Evolutionary conservation across 1,139 yeast species (phyloP).

Genomic region (Eremothecium gossypii): DNA sequence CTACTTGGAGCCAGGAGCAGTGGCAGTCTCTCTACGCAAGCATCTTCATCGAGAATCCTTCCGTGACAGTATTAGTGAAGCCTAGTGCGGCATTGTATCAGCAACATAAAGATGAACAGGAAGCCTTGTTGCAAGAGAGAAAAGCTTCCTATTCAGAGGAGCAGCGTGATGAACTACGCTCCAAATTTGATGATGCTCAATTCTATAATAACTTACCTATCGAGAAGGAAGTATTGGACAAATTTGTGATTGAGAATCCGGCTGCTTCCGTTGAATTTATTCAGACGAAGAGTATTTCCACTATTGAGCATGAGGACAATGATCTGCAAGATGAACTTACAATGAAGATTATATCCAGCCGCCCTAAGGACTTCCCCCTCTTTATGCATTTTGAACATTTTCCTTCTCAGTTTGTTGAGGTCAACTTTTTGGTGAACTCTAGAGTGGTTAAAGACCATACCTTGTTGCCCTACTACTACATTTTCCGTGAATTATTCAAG

Average conservation of each 20-base stretch:
- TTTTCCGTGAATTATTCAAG: slow-evolving; percentile 59
- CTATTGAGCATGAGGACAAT: slow-evolving; percentile 28
- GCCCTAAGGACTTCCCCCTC: slow-evolving; percentile 50
- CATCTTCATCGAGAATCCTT: slow-evolving; percentile 54
- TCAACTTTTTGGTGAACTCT: slow-evolving; percentile 58
- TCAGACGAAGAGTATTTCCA: slow-evolving; percentile 47
- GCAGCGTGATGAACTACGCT: slow-evolving; percentile 48
- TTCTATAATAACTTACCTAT: slow-evolving; percentile 61
- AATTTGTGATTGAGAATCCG: slow-evolving; percentile 68
- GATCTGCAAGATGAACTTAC: slow-evolving; percentile 23
- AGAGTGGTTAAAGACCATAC: slow-evolving; percentile 42
- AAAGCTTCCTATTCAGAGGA: slow-evolving; percentile 45
- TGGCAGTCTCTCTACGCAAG: slow-evolving; percentile 55
- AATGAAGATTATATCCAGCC: slow-evolving; percentile 26
- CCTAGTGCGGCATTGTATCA: slow-evolving; percentile 65
- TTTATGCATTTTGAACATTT: slow-evolving; percentile 73
- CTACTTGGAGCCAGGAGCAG: slow-evolving; percentile 51
- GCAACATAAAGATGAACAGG: slow-evolving; percentile 42
- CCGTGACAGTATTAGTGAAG: slow-evolving; percentile 62
- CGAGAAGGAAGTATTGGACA: slow-evolving; percentile 54
- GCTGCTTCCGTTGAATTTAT: slow-evolving; percentile 60
- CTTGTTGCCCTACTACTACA: slow-evolving; percentile 56
- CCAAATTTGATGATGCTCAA: slow-evolving; percentile 52
- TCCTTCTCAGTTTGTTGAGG: slow-evolving; percentile 71
- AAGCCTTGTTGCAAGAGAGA: slow-evolving; percentile 42